These are phyloP conservation scores for Candida tibetensis DNA, from an alignment of 805 yeast genomes.

Conservation along the genomic window DNA sequence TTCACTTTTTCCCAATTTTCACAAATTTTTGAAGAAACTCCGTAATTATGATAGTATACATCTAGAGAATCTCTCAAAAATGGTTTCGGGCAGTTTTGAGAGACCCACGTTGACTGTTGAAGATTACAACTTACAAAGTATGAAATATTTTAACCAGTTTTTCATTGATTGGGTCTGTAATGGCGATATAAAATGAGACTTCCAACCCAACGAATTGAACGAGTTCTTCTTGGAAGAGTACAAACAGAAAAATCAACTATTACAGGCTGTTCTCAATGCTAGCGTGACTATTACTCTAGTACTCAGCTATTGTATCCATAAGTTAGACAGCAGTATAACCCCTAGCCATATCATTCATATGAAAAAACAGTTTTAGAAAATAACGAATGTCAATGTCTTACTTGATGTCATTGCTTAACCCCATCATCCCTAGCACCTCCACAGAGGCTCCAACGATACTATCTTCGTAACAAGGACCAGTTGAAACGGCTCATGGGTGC, in stretches of 20 bases:
- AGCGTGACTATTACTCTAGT: conserved; percentile 4
- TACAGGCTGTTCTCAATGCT: conserved; percentile 3
- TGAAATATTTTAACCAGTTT: conserved; percentile 5
- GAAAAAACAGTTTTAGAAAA: no score
- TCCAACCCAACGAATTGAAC: conserved; percentile 10
- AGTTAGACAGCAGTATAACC: no score
- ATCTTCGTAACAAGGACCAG: no score
- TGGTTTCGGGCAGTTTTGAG: conserved; percentile 8
- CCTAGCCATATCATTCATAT: no score
- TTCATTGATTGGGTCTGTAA: conserved; percentile 6
- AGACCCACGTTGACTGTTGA: conserved; percentile 7
- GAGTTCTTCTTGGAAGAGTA: conserved; percentile 5
- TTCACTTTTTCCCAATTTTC: conserved; percentile 24
- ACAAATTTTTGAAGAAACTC: conserved; percentile 13
- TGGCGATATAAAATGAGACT: background rate
- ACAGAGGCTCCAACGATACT: no score
- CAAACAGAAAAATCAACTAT: background rate
- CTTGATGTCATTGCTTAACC: no score
- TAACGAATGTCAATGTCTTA: no score
- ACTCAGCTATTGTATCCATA: conserved; percentile 1
- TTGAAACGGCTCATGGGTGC: no score
- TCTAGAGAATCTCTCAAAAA: conserved; percentile 3
- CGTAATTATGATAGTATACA: background rate
- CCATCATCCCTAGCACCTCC: no score
- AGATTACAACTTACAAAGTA: background rate